phyloP scores from a whole-genome alignment of 192 early-diverging fungal species.

The Diversispora eburnea region DNA sequence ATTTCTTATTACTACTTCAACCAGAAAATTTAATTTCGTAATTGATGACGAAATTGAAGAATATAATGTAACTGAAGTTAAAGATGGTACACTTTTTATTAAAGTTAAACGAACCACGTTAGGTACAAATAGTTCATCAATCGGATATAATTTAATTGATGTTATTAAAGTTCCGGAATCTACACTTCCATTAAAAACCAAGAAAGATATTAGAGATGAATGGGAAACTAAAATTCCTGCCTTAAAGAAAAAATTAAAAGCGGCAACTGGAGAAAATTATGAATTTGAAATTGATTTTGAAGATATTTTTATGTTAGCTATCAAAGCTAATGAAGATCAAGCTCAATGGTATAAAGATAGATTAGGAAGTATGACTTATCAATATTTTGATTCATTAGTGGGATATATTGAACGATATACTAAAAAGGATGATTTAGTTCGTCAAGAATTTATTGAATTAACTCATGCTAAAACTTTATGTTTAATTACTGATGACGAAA shows the following conservation, averaged over 20 bases:
- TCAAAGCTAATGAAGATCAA: slow-evolving; percentile 21
- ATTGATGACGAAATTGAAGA: slow-evolving; percentile 6
- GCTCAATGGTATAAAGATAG: background rate
- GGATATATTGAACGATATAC: slow-evolving; percentile 17
- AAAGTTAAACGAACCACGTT: slow-evolving; percentile 3
- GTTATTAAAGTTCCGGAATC: background rate
- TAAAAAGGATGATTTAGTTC: slow-evolving; percentile 15
- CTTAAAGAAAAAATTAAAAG: slow-evolving; percentile 19
- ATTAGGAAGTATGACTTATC: background rate
- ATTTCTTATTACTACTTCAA: slow-evolving; percentile 2
- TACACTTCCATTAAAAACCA: slow-evolving; percentile 6
- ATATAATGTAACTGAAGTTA: slow-evolving; percentile 12
- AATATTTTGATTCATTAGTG: slow-evolving; percentile 15
- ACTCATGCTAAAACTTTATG: slow-evolving; percentile 1
- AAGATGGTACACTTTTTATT: background rate
- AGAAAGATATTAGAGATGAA: slow-evolving; percentile 16
- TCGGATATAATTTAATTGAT: slow-evolving; percentile 11
- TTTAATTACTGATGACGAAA: background rate
- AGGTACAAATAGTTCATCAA: slow-evolving; percentile 6
- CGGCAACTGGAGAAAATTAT: slow-evolving; percentile 12
- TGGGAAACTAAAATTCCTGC: slow-evolving; percentile 11
- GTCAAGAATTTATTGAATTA: slow-evolving; percentile 16
- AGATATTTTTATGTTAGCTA: background rate
- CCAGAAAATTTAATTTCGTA: slow-evolving; percentile 14
- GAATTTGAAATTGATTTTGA: slow-evolving; percentile 21